These are phyloP conservation scores for Phyllosticta citrichinensis DNA, from an alignment of 2,329 filamentous ascomycete genomes.

Conservation along the genomic window DNA sequence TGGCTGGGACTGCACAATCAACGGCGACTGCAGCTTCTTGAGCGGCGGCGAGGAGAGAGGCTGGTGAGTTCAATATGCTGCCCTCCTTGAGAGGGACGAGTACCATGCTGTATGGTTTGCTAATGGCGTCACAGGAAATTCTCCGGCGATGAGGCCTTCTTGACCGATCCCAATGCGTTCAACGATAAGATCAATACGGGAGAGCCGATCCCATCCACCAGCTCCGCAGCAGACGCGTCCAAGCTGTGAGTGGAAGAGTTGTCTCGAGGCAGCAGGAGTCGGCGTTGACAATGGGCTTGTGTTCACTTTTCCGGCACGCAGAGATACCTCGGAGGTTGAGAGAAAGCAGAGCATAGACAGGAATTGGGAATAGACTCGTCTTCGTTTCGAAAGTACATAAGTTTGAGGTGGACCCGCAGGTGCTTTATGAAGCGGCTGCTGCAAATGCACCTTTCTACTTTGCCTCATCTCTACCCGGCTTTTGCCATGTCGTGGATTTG, in stretches of 20 bases:
- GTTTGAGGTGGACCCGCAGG: background rate
- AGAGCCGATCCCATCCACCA: conserved; percentile 2
- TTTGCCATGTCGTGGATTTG: background rate
- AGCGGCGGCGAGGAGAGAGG: conserved; percentile 73
- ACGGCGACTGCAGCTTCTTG: conserved; percentile 80
- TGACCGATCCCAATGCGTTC: conserved; percentile 29
- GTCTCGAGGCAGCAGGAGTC: background rate
- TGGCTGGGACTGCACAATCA: conserved; percentile 68
- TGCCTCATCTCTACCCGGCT: background rate
- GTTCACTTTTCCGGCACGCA: background rate
- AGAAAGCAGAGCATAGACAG: background rate
- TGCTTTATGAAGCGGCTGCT: background rate
- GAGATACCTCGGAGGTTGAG: background rate
- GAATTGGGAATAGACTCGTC: background rate
- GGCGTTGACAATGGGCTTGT: background rate
- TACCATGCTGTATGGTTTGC: background rate
- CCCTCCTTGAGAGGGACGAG: background rate
- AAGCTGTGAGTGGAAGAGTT: background rate
- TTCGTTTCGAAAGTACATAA: background rate
- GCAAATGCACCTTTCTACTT: background rate
- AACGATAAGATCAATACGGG: conserved; percentile 20
- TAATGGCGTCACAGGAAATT: conserved; percentile 34
- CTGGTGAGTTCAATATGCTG: conserved; percentile 48
- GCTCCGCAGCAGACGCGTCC: conserved; percentile 2
- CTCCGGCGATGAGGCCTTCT: conserved; percentile 49